phyloP scores from a whole-genome alignment of 306 rosid genomes.

The Pyrus bretschneideri region DNA sequence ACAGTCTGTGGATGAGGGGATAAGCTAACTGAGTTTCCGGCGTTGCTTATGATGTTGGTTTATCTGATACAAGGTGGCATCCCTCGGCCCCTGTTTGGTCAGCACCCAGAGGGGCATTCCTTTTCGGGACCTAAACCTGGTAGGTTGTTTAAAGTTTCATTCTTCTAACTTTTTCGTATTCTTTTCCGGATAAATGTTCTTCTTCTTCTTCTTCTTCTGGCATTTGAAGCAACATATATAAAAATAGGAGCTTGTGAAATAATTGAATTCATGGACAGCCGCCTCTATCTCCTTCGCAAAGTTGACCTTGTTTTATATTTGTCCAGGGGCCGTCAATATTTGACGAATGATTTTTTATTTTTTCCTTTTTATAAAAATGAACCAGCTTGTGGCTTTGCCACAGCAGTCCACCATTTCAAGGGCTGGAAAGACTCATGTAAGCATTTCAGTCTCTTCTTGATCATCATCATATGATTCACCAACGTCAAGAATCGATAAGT shows the following conservation, averaged over 20 bases:
- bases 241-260: neutral
- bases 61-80: neutral
- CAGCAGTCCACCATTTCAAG: accelerated
- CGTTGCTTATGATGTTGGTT: neutral
- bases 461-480: no score
- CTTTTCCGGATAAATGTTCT: neutral
- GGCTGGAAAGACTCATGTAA: no score
- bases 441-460: no score
- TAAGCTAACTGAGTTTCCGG: neutral
- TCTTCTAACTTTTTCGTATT: neutral
- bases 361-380: no score
- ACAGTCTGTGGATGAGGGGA: neutral
- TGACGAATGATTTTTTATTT: neutral
- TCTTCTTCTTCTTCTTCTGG: neutral
- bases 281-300: neutral
- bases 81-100: neutral
- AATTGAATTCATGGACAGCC: neutral
- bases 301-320: constrained; percentile 6
- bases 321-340: neutral
- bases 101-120: neutral
- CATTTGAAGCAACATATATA: neutral
- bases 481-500: no score
- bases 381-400: accelerated
- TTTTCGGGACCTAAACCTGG: neutral
- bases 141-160: neutral